Evolutionary conservation across 495 filamentous ascomycete species (phyloP).

Genomic region (Hypoxylon fuscum): DNA sequence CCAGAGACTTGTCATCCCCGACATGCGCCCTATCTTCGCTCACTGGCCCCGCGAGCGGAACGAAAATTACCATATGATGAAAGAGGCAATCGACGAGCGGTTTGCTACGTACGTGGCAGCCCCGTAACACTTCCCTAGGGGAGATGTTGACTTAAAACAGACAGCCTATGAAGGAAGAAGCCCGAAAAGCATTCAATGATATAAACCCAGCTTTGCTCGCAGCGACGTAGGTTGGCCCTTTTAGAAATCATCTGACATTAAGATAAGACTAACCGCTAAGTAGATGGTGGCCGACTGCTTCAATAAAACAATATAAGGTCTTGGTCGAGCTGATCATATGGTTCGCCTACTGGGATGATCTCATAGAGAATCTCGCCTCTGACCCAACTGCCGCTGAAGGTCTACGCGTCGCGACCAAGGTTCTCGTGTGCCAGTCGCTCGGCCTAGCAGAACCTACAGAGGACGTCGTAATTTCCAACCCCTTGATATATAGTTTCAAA

Average conservation of each 20-base stretch:
- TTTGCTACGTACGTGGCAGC: conserved; percentile 24
- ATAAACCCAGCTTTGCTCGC: conserved; percentile 35
- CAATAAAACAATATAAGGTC: conserved; percentile 21
- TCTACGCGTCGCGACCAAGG: conserved; percentile 33
- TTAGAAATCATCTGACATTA: neutral
- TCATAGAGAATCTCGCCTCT: conserved; percentile 27
- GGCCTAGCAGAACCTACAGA: conserved; percentile 2
- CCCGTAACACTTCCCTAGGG: neutral
- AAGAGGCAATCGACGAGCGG: conserved; percentile 24
- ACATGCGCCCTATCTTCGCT: conserved; percentile 36
- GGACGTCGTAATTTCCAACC: conserved; percentile 12
- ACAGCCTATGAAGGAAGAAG: conserved; percentile 21
- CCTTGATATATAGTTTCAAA: conserved; percentile 26
- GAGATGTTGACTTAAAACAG: conserved; percentile 11
- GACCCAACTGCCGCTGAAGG: conserved; percentile 26
- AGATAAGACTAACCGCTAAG: neutral
- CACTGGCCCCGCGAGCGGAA: conserved; percentile 36
- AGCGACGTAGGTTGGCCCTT: conserved; percentile 22
- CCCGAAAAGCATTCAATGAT: conserved; percentile 22
- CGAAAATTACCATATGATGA: conserved; percentile 34
- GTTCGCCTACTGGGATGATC: conserved; percentile 41
- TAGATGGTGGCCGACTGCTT: conserved; percentile 40
- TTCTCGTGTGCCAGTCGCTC: conserved; percentile 28
- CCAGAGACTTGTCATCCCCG: conserved; percentile 36
- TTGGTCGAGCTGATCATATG: conserved; percentile 37